Evolutionary conservation across 2,329 filamentous ascomycete species (phyloP).

Genomic region (Fusarium mangiferae): DNA sequence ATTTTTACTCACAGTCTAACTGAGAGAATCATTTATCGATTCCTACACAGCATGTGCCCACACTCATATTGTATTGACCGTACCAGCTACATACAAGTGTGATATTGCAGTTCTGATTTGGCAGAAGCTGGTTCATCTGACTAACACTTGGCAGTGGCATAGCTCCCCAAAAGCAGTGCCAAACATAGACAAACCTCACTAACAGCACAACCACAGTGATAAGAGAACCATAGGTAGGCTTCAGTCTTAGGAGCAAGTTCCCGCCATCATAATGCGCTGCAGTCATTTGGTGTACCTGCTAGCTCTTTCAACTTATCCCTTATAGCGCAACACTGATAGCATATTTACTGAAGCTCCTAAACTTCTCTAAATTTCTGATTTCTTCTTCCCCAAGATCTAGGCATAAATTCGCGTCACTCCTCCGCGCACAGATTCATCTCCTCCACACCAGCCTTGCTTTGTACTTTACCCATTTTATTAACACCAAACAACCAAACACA

Average conservation of each 20-base stretch:
- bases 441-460: background rate
- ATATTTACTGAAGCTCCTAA: background rate
- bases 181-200: background rate
- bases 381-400: background rate
- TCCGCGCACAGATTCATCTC: background rate
- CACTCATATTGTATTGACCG: background rate
- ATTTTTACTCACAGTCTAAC: background rate
- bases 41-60: background rate
- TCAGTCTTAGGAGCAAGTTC: background rate
- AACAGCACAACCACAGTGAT: background rate
- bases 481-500: background rate
- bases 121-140: background rate
- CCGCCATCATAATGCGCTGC: background rate
- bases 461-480: background rate
- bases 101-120: background rate
- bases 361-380: background rate
- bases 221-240: background rate
- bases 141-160: constrained; percentile 4
- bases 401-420: background rate
- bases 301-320: background rate
- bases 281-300: background rate
- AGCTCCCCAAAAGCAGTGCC: background rate
- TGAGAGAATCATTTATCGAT: background rate
- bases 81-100: too few relatives aligned
- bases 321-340: background rate